Evolutionary conservation across 2,329 filamentous ascomycete species (phyloP), one percentile per base, ranked within the genome.

Genomic region (Rhynchosporium agropyri): DNA sequence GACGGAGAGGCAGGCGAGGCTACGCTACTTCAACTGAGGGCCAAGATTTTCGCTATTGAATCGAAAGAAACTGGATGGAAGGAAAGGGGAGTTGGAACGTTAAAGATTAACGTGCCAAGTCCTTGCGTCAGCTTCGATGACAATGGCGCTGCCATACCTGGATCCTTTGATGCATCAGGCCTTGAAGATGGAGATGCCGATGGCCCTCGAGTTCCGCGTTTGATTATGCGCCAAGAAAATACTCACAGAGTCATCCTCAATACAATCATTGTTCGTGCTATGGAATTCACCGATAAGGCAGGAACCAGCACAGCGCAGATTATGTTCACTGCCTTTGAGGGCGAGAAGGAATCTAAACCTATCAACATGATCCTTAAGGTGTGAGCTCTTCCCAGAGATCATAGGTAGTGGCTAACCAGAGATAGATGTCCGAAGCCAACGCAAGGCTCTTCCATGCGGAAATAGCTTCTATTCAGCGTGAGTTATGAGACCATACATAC

Each of bases 181-280:
- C 76, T 80, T 3, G 79, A 82, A 20, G 77, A 79, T 1, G 75
- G 74, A 10, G 68, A 72, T 26, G 70, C 69, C 26, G 73, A 70
- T 48, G 70, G 69, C 20, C 76, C 79, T 58, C 79, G 69, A 68
- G 64, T 85, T 62, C 83, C 89, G 29, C 89, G 94, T 48, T 84
- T 98, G 68, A 84, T 98, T 65, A 92, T 97, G 87, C 89, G 94
- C 20, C 92, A 96, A 69, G 93, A 97, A 72, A 92, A 92, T 64
- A 95, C 91, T 0, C 87, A 93, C 71, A 86, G 92, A 28, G 87
- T 98, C 60, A 88, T 97, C 65, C 80, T 98, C 57, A 98, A 98
- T 77, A 91, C 90, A 0, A 86, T 88, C 0, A 82, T 98, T 63
- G 84, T 92, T 64, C 89, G 90, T 62, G 85, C 87, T 4, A 90